Percentiles rank a stretch among this genome's conserved stretches.
These are phyloP conservation scores for Orbilia blumenaviensis DNA, from an alignment of 2,329 filamentous ascomycete species.

Conservation along the genomic window DNA sequence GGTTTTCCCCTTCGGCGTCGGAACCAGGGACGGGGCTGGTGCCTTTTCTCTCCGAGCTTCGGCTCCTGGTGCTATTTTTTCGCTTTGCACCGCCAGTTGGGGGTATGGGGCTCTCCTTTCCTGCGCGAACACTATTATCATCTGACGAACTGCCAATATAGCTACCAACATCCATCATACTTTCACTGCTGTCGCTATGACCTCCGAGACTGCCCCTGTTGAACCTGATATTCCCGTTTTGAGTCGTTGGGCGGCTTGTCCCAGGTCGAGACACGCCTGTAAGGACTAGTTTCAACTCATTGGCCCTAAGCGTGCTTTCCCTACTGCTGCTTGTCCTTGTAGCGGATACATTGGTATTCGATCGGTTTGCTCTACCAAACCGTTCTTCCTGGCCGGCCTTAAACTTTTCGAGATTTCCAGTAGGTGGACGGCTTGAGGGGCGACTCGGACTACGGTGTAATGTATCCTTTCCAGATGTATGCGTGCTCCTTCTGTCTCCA, in stretches of 20 bases:
- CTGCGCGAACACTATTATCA: slow-evolving; percentile 24
- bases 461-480: slow-evolving; percentile 49
- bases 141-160: slow-evolving; percentile 49
- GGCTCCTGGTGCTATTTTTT: slow-evolving; percentile 34
- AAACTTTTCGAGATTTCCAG: slow-evolving; percentile 50
- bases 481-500: slow-evolving; percentile 59
- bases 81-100: slow-evolving; percentile 16
- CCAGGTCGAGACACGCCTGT: slow-evolving; percentile 55
- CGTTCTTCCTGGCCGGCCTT: slow-evolving; percentile 35
- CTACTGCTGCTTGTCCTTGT: slow-evolving; percentile 60
- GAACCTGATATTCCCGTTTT: slow-evolving; percentile 40
- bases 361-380: slow-evolving; percentile 46
- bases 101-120: slow-evolving; percentile 29
- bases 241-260: slow-evolving; percentile 28
- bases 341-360: slow-evolving; percentile 55
- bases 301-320: slow-evolving; percentile 62
- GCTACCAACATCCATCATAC: slow-evolving; percentile 50
- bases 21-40: slow-evolving; percentile 34
- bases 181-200: slow-evolving; percentile 47
- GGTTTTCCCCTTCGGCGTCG: slow-evolving; percentile 22
- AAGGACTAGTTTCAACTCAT: slow-evolving; percentile 64
- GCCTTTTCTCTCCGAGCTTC: slow-evolving; percentile 44
- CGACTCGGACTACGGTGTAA: slow-evolving; percentile 55
- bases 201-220: slow-evolving; percentile 39
- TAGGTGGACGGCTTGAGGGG: slow-evolving; percentile 40